A percentile compares a stretch with the other conserved stretches of the same genome.
Conservation (phyloP, 257 asterid genomes). For the Nicotiana attenuata region DNA sequence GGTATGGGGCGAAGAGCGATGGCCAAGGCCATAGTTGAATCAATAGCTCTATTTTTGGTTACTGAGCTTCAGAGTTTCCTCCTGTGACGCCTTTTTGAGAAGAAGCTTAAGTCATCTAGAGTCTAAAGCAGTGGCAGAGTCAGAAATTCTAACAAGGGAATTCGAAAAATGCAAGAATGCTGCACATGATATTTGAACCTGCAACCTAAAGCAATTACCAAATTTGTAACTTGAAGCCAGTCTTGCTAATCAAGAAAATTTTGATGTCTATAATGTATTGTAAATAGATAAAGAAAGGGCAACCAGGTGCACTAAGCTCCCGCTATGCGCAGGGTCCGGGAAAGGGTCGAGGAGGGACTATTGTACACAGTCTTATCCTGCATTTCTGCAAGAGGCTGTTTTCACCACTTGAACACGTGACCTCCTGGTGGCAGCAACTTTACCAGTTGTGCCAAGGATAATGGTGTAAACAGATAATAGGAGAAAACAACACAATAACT, state of each 20-base stretch:
- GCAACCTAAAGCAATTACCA: neutral
- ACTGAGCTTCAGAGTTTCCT: conserved; percentile 56
- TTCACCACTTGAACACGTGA: too few species aligned
- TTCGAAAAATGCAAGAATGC: neutral
- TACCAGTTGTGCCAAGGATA: too few species aligned
- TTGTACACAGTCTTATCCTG: too few species aligned
- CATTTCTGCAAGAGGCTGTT: too few species aligned
- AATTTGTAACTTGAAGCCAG: neutral
- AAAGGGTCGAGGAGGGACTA: too few species aligned
- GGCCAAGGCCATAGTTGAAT: conserved; percentile 62
- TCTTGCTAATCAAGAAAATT: neutral
- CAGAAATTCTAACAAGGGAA: neutral
- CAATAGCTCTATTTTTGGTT: conserved; percentile 51
- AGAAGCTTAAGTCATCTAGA: conserved; percentile 59
- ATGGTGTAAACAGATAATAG: too few species aligned
- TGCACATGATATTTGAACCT: neutral
- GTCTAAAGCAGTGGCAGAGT: conserved; percentile 31
- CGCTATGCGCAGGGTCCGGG: rapidly evolving
- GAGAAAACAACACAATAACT: too few species aligned
- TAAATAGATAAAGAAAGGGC: too few species aligned
- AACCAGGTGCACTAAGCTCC: rapidly evolving
- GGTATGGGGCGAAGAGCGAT: conserved; percentile 63
- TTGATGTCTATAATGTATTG: too few species aligned
- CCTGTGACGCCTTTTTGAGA: conserved; percentile 51
- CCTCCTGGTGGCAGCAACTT: too few species aligned